These are phyloP conservation scores for Phaeosphaeriaceae sp. DNA, from an alignment of 2,329 filamentous ascomycete species.

Conservation along the genomic window DNA sequence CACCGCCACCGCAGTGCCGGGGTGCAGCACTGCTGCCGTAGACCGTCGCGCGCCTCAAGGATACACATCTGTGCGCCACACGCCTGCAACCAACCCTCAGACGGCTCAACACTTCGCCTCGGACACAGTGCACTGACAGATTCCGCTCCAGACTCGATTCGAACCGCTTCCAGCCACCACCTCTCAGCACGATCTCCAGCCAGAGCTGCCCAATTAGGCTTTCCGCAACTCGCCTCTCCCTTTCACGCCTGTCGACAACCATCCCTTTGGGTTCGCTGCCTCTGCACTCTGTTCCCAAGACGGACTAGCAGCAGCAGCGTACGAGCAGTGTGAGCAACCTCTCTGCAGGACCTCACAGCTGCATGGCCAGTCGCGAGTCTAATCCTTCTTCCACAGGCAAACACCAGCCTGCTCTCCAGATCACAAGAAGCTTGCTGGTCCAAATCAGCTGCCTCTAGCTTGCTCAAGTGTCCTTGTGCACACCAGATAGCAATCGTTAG, in stretches of 20 bases:
- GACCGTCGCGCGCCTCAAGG: slow-evolving; percentile 40
- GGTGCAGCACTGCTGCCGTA: slow-evolving; percentile 42
- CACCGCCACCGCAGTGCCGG: slow-evolving; percentile 39
- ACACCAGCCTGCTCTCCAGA: slow-evolving; percentile 33
- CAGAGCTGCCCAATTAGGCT: slow-evolving; percentile 28
- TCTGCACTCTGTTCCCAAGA: slow-evolving; percentile 25
- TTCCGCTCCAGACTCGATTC: slow-evolving; percentile 22
- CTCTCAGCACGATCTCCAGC: slow-evolving; percentile 17
- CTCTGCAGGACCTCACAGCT: slow-evolving; percentile 12
- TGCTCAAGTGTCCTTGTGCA: slow-evolving; percentile 45
- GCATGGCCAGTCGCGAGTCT: slow-evolving; percentile 24
- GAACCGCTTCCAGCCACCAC: slow-evolving; percentile 37
- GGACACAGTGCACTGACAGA: slow-evolving; percentile 40
- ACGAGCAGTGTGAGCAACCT: slow-evolving; percentile 35
- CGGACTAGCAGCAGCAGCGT: slow-evolving; percentile 17
- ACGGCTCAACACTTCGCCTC: slow-evolving; percentile 32
- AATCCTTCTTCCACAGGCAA: slow-evolving; percentile 41
- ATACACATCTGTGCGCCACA: slow-evolving; percentile 45
- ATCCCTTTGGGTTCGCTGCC: slow-evolving; percentile 24
- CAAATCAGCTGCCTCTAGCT: slow-evolving; percentile 33
- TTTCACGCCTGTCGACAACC: slow-evolving; percentile 27
- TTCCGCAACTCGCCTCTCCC: slow-evolving; percentile 22
- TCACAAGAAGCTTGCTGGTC: slow-evolving; percentile 39
- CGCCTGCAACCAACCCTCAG: slow-evolving; percentile 41
- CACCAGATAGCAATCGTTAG: slow-evolving; percentile 41